Conservation (phyloP, 345 rosid species). For the Boechera retrofracta region DNA sequence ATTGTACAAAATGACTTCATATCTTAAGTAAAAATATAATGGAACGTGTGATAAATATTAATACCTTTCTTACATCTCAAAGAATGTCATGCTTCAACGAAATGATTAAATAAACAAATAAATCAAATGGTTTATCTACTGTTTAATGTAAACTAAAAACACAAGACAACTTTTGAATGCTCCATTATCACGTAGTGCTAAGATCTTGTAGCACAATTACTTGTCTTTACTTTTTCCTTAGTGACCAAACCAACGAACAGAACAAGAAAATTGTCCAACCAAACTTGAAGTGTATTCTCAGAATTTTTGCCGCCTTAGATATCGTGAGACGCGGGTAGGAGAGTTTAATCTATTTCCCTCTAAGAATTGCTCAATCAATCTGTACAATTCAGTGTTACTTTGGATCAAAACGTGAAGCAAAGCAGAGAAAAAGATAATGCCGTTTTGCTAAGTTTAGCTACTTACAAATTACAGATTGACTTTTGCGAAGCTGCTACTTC, state of each 20-base stretch:
- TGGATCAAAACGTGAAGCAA: constrained; percentile 3
- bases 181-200: constrained; percentile 4
- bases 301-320: constrained; percentile 2
- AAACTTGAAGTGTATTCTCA: constrained; percentile 14
- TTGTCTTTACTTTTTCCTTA: constrained; percentile 3
- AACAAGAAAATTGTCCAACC: constrained; percentile 9
- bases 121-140: constrained; percentile 11
- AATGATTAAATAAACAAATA: constrained; percentile 9
- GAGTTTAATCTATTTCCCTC: constrained; percentile 49
- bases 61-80: background rate
- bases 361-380: constrained; percentile 89
- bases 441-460: constrained; percentile 1
- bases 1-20: background rate
- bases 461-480: constrained; percentile 79
- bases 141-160: constrained; percentile 1
- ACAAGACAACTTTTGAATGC: constrained; percentile 22
- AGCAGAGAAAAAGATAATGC: background rate
- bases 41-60: background rate
- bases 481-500: constrained; percentile 85
- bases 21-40: too few species aligned
- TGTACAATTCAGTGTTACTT: constrained; percentile 39
- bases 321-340: background rate
- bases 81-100: constrained; percentile 3
- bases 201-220: constrained; percentile 24
- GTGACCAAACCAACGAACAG: constrained; percentile 22